A percentile compares a stretch with the other conserved stretches of the same genome.
phyloP scores from a whole-genome alignment of 306 rosid species.

The Alnus glutinosa region DNA sequence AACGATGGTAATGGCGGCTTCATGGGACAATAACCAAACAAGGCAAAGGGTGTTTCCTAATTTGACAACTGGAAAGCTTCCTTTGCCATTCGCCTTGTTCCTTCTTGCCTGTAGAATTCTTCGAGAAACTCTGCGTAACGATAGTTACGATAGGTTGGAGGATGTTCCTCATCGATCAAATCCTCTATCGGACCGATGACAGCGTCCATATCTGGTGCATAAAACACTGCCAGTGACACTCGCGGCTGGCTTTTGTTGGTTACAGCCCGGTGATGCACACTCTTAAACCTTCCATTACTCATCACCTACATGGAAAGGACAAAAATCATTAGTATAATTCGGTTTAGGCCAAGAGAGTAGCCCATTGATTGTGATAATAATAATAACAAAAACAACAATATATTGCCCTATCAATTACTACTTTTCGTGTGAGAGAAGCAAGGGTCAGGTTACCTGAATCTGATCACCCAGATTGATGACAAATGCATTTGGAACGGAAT shows the following conservation, averaged over 20 bases:
- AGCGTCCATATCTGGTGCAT: constrained; percentile 37
- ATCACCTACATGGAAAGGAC: constrained; percentile 27
- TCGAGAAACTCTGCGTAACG: constrained; percentile 38
- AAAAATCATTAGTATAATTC: no score
- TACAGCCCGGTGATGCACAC: constrained; percentile 55
- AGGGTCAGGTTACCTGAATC: constrained; percentile 37
- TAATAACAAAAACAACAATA: no score
- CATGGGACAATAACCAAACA: no score
- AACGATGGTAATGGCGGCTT: no score
- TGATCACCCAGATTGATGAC: constrained; percentile 58
- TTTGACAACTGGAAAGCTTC: constrained; percentile 41
- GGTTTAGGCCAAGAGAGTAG: no score
- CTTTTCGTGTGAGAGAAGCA: no score
- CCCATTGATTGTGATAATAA: no score
- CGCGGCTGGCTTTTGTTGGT: constrained; percentile 37
- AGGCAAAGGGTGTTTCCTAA: not conserved
- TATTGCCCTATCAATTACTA: no score
- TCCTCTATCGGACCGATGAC: constrained; percentile 44
- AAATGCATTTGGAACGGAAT: constrained; percentile 41
- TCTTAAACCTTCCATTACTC: constrained; percentile 55
- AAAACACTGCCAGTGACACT: constrained; percentile 47
- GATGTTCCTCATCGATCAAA: constrained; percentile 44
- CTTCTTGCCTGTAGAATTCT: constrained; percentile 44
- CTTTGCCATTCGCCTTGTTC: constrained; percentile 40
- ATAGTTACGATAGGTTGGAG: constrained; percentile 26